Conservation (phyloP, 139 green algal genomes). For the Monoraphidium neglectum region DNA sequence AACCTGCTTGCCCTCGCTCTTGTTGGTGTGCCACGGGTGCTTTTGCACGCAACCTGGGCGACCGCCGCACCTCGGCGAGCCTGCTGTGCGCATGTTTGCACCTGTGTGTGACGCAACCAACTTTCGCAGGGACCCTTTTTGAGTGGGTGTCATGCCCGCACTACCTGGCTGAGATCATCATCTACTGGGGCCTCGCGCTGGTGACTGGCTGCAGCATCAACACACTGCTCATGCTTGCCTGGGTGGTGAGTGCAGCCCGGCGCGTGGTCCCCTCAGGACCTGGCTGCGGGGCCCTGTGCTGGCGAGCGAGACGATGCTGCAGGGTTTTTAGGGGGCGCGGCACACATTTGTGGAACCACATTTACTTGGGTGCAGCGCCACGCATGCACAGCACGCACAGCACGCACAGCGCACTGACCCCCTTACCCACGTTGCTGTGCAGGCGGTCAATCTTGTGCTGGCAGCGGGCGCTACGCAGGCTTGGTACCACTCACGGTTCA, state of each 20-base stretch:
- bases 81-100: no score
- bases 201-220: not conserved
- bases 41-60: no score
- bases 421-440: slow-evolving; percentile 8
- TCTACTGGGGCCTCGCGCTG: slow-evolving; percentile 70
- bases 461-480: slow-evolving; percentile 60
- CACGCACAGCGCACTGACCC: no score
- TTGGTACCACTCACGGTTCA: slow-evolving; percentile 64
- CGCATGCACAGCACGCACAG: no score
- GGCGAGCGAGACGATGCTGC: not conserved
- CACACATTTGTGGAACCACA: not conserved
- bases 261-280: not conserved
- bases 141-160: slow-evolving; percentile 80
- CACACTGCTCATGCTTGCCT: slow-evolving; percentile 43
- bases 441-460: slow-evolving; percentile 75
- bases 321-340: not conserved
- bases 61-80: no score
- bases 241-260: slow-evolving; percentile 46
- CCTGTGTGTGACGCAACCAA: no score
- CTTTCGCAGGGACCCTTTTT: slow-evolving; percentile 69
- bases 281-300: no score
- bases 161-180: slow-evolving; percentile 83
- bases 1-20: no score
- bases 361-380: not conserved
- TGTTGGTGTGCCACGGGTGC: no score